phyloP scores from a whole-genome alignment of 2,329 filamentous ascomycete genomes.

The Colletotrichum sp. region DNA sequence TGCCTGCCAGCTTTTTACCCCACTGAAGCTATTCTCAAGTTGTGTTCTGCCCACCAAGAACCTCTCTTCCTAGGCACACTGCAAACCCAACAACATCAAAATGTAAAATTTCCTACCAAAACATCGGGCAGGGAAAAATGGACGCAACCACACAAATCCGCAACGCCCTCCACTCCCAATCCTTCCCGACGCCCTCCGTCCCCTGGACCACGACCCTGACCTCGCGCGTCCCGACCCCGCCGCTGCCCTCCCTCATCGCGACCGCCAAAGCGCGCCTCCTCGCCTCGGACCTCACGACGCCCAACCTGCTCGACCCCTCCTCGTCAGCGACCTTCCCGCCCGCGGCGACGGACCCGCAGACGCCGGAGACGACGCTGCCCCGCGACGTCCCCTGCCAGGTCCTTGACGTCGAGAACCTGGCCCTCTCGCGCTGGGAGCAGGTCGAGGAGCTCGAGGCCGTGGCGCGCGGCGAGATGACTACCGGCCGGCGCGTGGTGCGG shows the following conservation, averaged over 20 bases:
- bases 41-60: neutral
- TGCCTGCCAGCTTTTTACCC: neutral
- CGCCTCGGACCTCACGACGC: constrained; percentile 74
- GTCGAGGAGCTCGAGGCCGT: constrained; percentile 80
- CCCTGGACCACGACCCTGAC: constrained; percentile 71
- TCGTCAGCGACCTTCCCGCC: constrained; percentile 52
- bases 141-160: constrained; percentile 53
- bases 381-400: constrained; percentile 79
- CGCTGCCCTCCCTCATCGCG: constrained; percentile 74
- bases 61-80: neutral
- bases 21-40: constrained; percentile 6
- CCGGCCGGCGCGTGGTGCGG: constrained; percentile 82
- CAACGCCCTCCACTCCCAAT: constrained; percentile 53
- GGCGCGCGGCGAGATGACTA: constrained; percentile 74
- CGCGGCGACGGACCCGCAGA: constrained; percentile 44
- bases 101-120: neutral
- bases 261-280: constrained; percentile 84
- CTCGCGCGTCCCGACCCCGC: constrained; percentile 59
- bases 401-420: constrained; percentile 84
- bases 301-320: constrained; percentile 52
- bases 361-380: constrained; percentile 60
- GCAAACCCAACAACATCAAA: neutral
- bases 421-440: constrained; percentile 82
- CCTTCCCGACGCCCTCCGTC: constrained; percentile 55
- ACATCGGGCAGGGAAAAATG: constrained; percentile 20